Percentiles rank a stretch among this genome's conserved stretches.
phyloP scores from a whole-genome alignment of 225 moss, liverwort and hornwort species.

The Pseudisothecium myosuroides region DNA sequence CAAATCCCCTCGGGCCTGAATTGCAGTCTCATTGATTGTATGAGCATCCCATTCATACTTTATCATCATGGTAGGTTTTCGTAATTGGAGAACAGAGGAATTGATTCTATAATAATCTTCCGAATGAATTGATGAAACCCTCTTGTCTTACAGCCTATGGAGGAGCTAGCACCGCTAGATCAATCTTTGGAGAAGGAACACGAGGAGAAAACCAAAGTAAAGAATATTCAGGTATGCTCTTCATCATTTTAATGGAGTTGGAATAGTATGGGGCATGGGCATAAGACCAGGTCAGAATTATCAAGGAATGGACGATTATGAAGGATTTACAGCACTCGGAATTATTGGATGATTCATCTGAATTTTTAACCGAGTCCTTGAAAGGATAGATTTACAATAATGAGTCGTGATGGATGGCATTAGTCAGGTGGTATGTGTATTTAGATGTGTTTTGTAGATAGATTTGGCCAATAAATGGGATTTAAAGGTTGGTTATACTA shows the following conservation, averaged over 20 bases:
- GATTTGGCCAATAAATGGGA: not conserved
- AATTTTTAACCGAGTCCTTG: not conserved
- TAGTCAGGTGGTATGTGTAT: not conserved
- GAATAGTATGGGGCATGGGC: not conserved
- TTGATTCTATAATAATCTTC: not conserved
- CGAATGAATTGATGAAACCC: not conserved
- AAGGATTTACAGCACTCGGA: not conserved
- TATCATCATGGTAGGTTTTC: not conserved
- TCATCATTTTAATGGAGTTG: not conserved
- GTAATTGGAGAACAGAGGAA: not conserved
- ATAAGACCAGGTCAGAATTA: not conserved
- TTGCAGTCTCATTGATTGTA: not conserved
- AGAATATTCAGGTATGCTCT: slow-evolving; percentile 74
- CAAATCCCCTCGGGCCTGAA: not conserved
- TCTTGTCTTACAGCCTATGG: slow-evolving; percentile 56
- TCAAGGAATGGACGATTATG: not conserved
- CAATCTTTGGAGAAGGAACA: slow-evolving; percentile 95
- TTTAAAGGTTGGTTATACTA: not conserved
- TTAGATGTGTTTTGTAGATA: not conserved
- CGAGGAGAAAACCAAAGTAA: slow-evolving; percentile 96
- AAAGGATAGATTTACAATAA: not conserved
- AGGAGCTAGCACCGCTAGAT: slow-evolving; percentile 84
- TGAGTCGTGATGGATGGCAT: not conserved
- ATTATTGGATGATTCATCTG: not conserved
- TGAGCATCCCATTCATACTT: not conserved